Percentiles rank a stretch among this genome's conserved stretches.
phyloP scores from a whole-genome alignment of 1,284 basidiomycete genomes.

The Marasmius fiardii region DNA sequence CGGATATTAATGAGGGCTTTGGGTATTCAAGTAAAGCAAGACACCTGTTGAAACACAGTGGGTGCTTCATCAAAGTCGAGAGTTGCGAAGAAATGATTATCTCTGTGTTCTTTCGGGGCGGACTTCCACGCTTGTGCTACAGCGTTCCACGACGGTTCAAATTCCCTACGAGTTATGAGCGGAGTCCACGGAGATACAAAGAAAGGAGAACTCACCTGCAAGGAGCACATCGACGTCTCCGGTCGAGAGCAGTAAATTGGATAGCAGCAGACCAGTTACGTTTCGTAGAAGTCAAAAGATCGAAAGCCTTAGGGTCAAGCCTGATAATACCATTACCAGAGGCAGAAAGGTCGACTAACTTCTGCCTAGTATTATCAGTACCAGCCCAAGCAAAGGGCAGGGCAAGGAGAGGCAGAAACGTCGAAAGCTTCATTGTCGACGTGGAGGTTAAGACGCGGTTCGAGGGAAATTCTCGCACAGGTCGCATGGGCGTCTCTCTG shows the following conservation, averaged over 20 bases:
- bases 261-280: slow-evolving; percentile 84
- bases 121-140: slow-evolving; percentile 81
- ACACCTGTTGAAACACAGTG: slow-evolving; percentile 78
- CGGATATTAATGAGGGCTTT: slow-evolving; percentile 1
- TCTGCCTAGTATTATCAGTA: slow-evolving; percentile 36
- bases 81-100: slow-evolving; percentile 89
- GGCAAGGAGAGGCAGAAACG: slow-evolving; percentile 34
- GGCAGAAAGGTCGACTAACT: slow-evolving; percentile 63
- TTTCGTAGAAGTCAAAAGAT: slow-evolving; percentile 68
- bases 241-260: slow-evolving; percentile 82
- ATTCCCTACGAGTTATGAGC: slow-evolving; percentile 52
- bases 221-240: slow-evolving; percentile 74
- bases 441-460: slow-evolving; percentile 10
- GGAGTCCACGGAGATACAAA: not conserved
- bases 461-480: not conserved
- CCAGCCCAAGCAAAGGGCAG: slow-evolving; percentile 46
- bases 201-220: slow-evolving; percentile 55
- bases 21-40: slow-evolving; percentile 12
- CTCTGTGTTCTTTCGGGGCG: slow-evolving; percentile 54
- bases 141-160: slow-evolving; percentile 76
- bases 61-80: slow-evolving; percentile 82
- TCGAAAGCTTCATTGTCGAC: slow-evolving; percentile 19
- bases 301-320: slow-evolving; percentile 73
- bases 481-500: not conserved
- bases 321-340: slow-evolving; percentile 76